phyloP scores from a whole-genome alignment of 2,329 filamentous ascomycete species.

The Phyllosticta citrichinensis region DNA sequence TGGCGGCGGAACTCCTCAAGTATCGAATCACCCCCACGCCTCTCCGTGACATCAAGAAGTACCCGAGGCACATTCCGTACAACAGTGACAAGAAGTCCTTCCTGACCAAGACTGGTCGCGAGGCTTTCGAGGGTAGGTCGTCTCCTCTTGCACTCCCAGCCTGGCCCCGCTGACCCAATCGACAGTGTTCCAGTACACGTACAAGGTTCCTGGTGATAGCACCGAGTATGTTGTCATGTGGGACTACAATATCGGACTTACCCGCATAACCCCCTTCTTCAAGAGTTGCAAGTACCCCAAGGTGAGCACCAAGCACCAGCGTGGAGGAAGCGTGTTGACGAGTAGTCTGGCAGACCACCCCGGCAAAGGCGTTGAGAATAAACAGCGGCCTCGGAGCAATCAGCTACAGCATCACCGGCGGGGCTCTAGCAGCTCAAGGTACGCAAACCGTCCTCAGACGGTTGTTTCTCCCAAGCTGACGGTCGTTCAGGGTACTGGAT shows the following conservation, averaged over 20 bases:
- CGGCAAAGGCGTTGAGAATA: constrained; percentile 59
- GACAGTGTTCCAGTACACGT: constrained; percentile 75
- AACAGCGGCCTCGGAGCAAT: constrained; percentile 83
- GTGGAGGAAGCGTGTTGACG: neutral
- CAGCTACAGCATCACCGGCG: constrained; percentile 88
- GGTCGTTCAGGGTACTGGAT: constrained; percentile 77
- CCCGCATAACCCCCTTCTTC: constrained; percentile 91
- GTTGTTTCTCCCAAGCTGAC: neutral
- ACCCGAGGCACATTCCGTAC: constrained; percentile 68
- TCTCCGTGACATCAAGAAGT: constrained; percentile 38
- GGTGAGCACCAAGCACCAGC: constrained; percentile 39
- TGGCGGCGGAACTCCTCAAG: constrained; percentile 47
- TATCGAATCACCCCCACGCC: constrained; percentile 61
- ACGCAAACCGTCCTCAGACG: constrained; percentile 14
- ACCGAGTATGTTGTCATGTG: constrained; percentile 74
- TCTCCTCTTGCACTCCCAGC: neutral
- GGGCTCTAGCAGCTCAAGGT: constrained; percentile 85
- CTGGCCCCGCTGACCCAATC: constrained; percentile 11
- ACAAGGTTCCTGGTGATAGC: constrained; percentile 58
- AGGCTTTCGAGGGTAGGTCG: constrained; percentile 72
- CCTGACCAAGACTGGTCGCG: constrained; percentile 71
- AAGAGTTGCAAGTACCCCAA: constrained; percentile 83
- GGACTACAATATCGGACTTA: constrained; percentile 93
- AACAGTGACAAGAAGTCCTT: constrained; percentile 91
- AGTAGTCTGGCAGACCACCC: constrained; percentile 57